A percentile compares a stretch with the other conserved stretches of the same genome.
Evolutionary conservation across 148 eudicot genomes (phyloP).

Genomic region (Salicornia ramosissima): DNA sequence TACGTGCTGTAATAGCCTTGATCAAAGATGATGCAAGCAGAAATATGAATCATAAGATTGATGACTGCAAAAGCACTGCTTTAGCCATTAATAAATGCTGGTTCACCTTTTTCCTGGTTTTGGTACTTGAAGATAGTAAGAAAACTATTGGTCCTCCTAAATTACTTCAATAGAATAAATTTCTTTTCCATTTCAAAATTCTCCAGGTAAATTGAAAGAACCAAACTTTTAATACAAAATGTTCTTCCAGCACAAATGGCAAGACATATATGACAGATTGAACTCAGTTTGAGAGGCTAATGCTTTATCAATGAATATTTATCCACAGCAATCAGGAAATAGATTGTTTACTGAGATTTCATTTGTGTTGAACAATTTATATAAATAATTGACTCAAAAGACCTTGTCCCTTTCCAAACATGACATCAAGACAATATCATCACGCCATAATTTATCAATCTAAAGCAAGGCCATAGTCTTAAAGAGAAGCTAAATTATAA

Average conservation of each 20-base stretch:
- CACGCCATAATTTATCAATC: neutral
- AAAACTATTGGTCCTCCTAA: neutral
- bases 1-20: constrained; percentile 1
- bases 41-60: neutral
- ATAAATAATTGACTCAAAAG: no score
- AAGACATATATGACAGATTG: neutral
- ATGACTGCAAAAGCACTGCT: neutral
- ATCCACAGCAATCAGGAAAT: neutral
- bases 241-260: neutral
- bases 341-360: neutral
- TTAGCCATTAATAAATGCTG: neutral
- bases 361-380: no score
- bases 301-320: neutral
- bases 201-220: neutral
- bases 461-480: constrained; percentile 3
- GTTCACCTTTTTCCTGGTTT: neutral
- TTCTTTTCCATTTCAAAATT: no score
- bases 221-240: neutral
- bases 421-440: neutral
- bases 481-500: constrained; percentile 10
- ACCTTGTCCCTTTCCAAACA: neutral
- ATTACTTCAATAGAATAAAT: no score
- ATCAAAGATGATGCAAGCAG: neutral
- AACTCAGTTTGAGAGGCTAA: neutral
- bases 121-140: neutral